A percentile compares a stretch with the other conserved stretches of the same genome.
Evolutionary conservation across 2,329 filamentous ascomycete genomes (phyloP).

Genomic region (Apiospora phragmitis): DNA sequence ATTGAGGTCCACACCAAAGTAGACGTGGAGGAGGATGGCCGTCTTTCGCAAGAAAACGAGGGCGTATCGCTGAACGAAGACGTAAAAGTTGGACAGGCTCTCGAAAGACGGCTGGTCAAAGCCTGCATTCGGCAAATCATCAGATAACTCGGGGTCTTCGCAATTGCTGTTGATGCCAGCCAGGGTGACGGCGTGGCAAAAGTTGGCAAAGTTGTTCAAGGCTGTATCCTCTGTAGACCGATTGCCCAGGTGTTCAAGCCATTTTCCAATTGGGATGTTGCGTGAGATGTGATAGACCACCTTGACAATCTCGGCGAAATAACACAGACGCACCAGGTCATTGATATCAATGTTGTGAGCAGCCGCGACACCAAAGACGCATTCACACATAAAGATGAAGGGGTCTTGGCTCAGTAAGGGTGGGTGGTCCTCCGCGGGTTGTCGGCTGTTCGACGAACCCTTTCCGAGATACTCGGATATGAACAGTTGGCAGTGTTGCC

Average conservation of each 20-base stretch:
- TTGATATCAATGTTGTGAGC: slow-evolving; percentile 72
- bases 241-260: slow-evolving; percentile 47
- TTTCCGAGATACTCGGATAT: slow-evolving; percentile 54
- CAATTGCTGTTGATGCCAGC: slow-evolving; percentile 44
- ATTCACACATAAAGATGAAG: slow-evolving; percentile 81
- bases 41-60: slow-evolving; percentile 88
- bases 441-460: slow-evolving; percentile 39
- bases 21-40: slow-evolving; percentile 80
- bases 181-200: slow-evolving; percentile 51
- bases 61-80: slow-evolving; percentile 76
- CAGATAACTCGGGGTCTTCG: slow-evolving; percentile 31
- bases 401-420: slow-evolving; percentile 69
- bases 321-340: slow-evolving; percentile 82
- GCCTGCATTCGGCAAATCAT: slow-evolving; percentile 42
- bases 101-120: slow-evolving; percentile 58
- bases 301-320: slow-evolving; percentile 88
- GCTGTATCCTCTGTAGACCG: slow-evolving; percentile 44
- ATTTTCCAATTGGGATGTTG: slow-evolving; percentile 52
- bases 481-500: slow-evolving; percentile 77
- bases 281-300: slow-evolving; percentile 63
- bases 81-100: slow-evolving; percentile 54
- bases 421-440: slow-evolving; percentile 46
- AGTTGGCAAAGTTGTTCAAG: slow-evolving; percentile 56
- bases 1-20: slow-evolving; percentile 86
- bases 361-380: slow-evolving; percentile 68